Percentiles rank a stretch among this genome's conserved stretches.
Conservation (phyloP, 2,329 filamentous ascomycete species). For the Monosporascus ibericus region DNA sequence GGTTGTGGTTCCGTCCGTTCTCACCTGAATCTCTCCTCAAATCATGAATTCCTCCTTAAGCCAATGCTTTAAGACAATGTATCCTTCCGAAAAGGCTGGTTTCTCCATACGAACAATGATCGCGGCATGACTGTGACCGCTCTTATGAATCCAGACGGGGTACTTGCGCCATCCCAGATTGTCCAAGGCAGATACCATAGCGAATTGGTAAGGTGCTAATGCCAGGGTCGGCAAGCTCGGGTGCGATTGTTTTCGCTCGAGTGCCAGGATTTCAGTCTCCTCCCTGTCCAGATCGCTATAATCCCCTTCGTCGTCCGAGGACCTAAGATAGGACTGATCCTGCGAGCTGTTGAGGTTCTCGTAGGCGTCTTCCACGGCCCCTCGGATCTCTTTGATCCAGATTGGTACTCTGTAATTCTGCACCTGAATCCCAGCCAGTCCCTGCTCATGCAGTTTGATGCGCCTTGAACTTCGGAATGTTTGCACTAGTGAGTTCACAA, state of each 20-base stretch:
- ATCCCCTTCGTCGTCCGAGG: slow-evolving; percentile 45
- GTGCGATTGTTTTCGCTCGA: slow-evolving; percentile 32
- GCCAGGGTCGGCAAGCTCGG: slow-evolving; percentile 63
- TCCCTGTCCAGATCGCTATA: slow-evolving; percentile 27
- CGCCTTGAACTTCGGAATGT: slow-evolving; percentile 67
- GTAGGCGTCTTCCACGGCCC: slow-evolving; percentile 71
- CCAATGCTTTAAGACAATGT: slow-evolving; percentile 75
- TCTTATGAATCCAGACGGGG: slow-evolving; percentile 69
- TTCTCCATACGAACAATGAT: slow-evolving; percentile 75
- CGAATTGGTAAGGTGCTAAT: slow-evolving; percentile 72
- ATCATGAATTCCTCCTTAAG: slow-evolving; percentile 66
- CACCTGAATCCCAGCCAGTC: slow-evolving; percentile 60
- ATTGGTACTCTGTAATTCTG: slow-evolving; percentile 70
- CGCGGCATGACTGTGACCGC: slow-evolving; percentile 78
- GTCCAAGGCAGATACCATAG: slow-evolving; percentile 75
- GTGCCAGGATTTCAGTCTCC: slow-evolving; percentile 32
- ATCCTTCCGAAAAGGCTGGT: slow-evolving; percentile 66
- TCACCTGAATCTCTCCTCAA: slow-evolving; percentile 23
- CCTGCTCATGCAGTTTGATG: slow-evolving; percentile 69
- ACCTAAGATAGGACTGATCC: slow-evolving; percentile 63
- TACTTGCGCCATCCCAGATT: slow-evolving; percentile 58
- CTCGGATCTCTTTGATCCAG: slow-evolving; percentile 68
- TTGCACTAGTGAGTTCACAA: slow-evolving; percentile 72
- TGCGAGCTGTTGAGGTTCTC: slow-evolving; percentile 66
- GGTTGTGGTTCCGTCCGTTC: neutral